Evolutionary conservation across 1,284 basidiomycete species (phyloP).

Genomic region (Sanghuangporus baumii): DNA sequence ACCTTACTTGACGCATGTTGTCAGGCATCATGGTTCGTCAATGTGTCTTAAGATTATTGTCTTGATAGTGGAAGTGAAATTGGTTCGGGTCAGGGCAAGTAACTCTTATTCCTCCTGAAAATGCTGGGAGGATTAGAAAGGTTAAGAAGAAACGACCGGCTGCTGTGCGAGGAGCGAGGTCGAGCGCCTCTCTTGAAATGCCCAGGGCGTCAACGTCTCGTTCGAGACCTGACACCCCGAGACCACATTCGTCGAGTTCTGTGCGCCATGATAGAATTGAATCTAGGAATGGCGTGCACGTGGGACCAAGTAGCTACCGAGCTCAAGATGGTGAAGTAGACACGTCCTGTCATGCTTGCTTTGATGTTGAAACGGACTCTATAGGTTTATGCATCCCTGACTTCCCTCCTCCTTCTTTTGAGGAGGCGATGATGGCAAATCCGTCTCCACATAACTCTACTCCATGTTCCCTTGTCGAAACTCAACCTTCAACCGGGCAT

Average conservation of each 20-base stretch:
- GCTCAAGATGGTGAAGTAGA: background rate
- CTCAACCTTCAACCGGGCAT: background rate
- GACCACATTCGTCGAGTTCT: background rate
- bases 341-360: background rate
- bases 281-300: background rate
- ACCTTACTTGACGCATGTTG: constrained; percentile 53
- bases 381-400: constrained; percentile 1
- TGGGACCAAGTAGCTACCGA: background rate
- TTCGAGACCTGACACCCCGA: background rate
- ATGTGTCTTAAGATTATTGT: background rate
- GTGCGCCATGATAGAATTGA: background rate
- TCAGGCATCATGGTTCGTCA: constrained; percentile 41
- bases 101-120: constrained; percentile 46
- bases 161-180: background rate
- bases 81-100: constrained; percentile 30
- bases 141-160: constrained; percentile 27
- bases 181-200: background rate
- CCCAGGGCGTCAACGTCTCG: background rate
- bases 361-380: background rate
- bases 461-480: background rate
- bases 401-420: constrained; percentile 17
- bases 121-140: constrained; percentile 47
- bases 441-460: background rate
- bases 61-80: background rate
- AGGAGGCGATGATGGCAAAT: constrained; percentile 9